Conservation (phyloP, 352 stramenopile genomes). For the Pythium aristosporum region DNA sequence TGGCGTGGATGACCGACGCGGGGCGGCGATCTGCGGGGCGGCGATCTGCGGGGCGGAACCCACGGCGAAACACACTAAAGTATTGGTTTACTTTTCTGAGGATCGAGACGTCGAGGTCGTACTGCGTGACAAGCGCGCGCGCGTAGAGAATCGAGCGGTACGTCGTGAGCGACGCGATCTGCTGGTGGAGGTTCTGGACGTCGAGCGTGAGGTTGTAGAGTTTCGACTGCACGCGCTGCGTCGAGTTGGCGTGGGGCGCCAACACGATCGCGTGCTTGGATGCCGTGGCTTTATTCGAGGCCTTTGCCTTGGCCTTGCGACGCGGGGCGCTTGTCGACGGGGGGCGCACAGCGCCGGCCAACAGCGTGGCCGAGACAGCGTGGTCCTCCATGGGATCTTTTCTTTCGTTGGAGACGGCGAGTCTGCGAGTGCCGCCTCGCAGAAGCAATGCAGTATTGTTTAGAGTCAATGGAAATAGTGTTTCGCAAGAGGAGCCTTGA, state of each 20-base stretch:
- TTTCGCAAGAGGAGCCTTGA: no score
- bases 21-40: not conserved
- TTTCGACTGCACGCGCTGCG: conserved; percentile 7
- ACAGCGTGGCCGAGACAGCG: no score
- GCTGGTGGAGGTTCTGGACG: conserved; percentile 10
- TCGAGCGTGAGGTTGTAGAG: conserved; percentile 25
- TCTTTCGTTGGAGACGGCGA: no score
- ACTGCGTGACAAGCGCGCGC: conserved; percentile 5
- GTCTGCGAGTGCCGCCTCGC: no score
- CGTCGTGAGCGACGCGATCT: conserved; percentile 4
- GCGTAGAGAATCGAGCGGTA: conserved; percentile 15
- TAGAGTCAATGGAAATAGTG: no score
- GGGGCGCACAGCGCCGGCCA: no score
- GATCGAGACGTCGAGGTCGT: conserved; percentile 8
- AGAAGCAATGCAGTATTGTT: no score
- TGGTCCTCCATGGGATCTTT: no score
- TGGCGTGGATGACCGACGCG: not conserved
- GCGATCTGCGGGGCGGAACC: not conserved
- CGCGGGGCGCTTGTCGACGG: no score
- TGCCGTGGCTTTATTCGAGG: no score
- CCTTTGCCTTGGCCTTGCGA: not conserved
- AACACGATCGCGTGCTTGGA: not conserved
- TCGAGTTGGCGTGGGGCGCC: conserved; percentile 10
- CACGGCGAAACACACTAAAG: conserved; percentile 5
- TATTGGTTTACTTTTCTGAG: conserved; percentile 4